Percentiles rank a stretch among this genome's conserved stretches.
phyloP scores from a whole-genome alignment of 164 flowering plant species.

The Saururus chinensis region DNA sequence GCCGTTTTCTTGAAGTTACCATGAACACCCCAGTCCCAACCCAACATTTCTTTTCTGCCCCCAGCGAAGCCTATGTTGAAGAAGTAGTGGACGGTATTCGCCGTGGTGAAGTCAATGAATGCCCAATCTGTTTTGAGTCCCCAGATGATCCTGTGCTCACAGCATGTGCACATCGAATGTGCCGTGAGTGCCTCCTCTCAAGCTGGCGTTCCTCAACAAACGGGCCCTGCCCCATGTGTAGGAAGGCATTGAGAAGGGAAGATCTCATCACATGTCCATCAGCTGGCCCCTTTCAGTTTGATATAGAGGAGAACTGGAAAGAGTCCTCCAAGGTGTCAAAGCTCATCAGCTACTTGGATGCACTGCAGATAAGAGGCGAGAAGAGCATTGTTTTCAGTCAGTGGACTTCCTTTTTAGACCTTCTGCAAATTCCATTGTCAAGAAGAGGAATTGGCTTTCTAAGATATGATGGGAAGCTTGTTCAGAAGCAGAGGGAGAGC shows the following conservation, averaged over 20 bases:
- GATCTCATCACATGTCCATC: conserved; percentile 76
- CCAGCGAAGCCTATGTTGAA: conserved; percentile 53
- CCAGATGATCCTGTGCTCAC: conserved; percentile 75
- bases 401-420: conserved; percentile 83
- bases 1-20: conserved; percentile 37
- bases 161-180: conserved; percentile 74
- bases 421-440: conserved; percentile 51
- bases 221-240: conserved; percentile 67
- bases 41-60: conserved; percentile 12
- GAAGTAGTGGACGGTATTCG: conserved; percentile 63
- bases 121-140: conserved; percentile 76
- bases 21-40: neutral
- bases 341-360: conserved; percentile 50
- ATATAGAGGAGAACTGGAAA: conserved; percentile 58
- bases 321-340: conserved; percentile 59
- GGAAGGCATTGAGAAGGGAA: conserved; percentile 30
- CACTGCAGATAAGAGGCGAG: conserved; percentile 31
- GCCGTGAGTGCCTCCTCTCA: conserved; percentile 71
- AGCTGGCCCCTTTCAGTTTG: conserved; percentile 40
- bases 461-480: conserved; percentile 61
- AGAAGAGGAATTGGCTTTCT: conserved; percentile 42
- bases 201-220: conserved; percentile 43
- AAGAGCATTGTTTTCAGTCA: conserved; percentile 81
- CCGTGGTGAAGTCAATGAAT: conserved; percentile 49
- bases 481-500: conserved; percentile 50